Percentiles rank a stretch among this genome's conserved stretches.
phyloP scores from a whole-genome alignment of 805 yeast species.

The Millerago galiae region DNA sequence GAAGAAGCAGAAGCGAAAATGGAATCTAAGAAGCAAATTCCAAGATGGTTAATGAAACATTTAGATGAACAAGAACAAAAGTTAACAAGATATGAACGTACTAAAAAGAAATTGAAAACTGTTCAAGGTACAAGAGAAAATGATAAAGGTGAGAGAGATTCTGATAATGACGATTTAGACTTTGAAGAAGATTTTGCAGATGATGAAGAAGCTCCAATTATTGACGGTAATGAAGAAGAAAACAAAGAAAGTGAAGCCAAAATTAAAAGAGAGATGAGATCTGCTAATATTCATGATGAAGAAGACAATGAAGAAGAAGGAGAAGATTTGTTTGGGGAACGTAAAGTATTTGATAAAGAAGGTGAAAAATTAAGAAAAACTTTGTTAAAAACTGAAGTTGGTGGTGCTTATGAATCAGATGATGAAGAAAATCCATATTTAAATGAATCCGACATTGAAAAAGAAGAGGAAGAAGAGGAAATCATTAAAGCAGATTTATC shows the following conservation, averaged over 20 bases:
- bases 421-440: slow-evolving; percentile 80
- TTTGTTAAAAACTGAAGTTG: slow-evolving; percentile 76
- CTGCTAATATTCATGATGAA: slow-evolving; percentile 64
- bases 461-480: slow-evolving; percentile 35
- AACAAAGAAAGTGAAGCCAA: slow-evolving; percentile 81
- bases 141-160: slow-evolving; percentile 44
- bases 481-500: slow-evolving; percentile 34
- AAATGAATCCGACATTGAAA: slow-evolving; percentile 61
- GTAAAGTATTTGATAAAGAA: slow-evolving; percentile 74
- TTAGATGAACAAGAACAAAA: slow-evolving; percentile 57
- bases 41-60: slow-evolving; percentile 95
- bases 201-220: slow-evolving; percentile 97
- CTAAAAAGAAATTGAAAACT: slow-evolving; percentile 39
- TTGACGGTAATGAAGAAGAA: slow-evolving; percentile 95
- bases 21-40: slow-evolving; percentile 71
- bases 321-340: slow-evolving; percentile 67
- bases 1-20: slow-evolving; percentile 96
- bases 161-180: slow-evolving; percentile 89
- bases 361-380: slow-evolving; percentile 84
- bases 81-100: slow-evolving; percentile 45
- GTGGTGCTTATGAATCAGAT: slow-evolving; percentile 71
- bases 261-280: slow-evolving; percentile 77
- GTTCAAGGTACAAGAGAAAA: slow-evolving; percentile 37
- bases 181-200: slow-evolving; percentile 97
- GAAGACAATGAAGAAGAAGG: slow-evolving; percentile 54